Evolutionary conservation across 805 yeast species (phyloP), one percentile per base, ranked within the genome.

Genomic region (Candida ulmi): DNA sequence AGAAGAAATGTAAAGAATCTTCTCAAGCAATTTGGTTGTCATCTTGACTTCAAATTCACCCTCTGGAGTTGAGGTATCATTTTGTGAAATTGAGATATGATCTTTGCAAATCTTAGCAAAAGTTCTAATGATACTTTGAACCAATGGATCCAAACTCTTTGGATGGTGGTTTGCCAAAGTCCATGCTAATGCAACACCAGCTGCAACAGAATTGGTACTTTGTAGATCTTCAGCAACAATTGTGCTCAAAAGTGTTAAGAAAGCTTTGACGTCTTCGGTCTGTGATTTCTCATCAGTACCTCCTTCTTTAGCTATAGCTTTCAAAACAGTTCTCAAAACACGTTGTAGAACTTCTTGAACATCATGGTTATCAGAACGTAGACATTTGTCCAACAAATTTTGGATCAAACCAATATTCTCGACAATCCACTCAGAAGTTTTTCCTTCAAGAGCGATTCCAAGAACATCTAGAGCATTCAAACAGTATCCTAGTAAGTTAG

Each of bases 391-490:
- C 13, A 93, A 65, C 13, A 93, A 64, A 40, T 74, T 75, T 47
- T 84, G 90, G 25, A 95, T 71, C 26, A 81, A 77, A 2, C 71
- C 66, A 29, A 88, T 61, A 46, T 88, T 84, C 2, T 77, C 74
- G 31, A 83, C 63, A 38, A 93, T 82, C 97, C 97, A 93, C 12
- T 70, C 76, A 0, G 83, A 61, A 2, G 78, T 60, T 61, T 85
- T 85, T 73, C 88, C 85, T 46, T 81, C 85, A 39, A 93, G 66
- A 1, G 88, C 88, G 33, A 88, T 85, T 11, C 83, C 80, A 33
- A 93, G 69, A 0, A 93, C 97, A 57, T 88, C 96, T 36, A 95
- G 63, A 0, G 99, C 95, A 62, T 93, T 95, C 52, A 90, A 67
- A 50, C 95, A 85, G 50, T 84, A 83, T 2, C 88, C 87, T 18